Evolutionary conservation across 805 yeast species (phyloP).

Genomic region (Dipodascus albidus): DNA sequence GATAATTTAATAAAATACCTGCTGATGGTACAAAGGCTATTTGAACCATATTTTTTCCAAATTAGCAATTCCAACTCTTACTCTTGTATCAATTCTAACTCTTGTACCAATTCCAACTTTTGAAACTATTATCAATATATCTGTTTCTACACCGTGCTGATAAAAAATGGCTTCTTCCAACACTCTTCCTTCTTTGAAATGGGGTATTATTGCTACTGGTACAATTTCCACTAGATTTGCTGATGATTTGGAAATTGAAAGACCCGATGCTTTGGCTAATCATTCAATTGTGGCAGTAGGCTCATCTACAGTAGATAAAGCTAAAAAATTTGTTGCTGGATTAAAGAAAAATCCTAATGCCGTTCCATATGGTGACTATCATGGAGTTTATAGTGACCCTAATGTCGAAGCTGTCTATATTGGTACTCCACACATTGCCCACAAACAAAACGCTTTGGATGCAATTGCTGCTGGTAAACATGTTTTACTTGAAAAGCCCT

Average conservation of each 20-base stretch:
- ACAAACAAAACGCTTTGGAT: slow-evolving; percentile 33
- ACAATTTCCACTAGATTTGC: slow-evolving; percentile 19
- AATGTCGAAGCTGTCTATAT: slow-evolving; percentile 40
- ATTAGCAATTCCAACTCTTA: no score
- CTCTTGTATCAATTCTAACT: no score
- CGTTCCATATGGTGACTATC: slow-evolving; percentile 25
- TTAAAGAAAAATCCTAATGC: slow-evolving; percentile 2
- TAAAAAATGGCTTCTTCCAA: background rate
- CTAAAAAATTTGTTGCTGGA: slow-evolving; percentile 10
- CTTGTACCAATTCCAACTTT: no score
- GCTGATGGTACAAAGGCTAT: no score
- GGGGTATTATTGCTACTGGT: slow-evolving; percentile 12
- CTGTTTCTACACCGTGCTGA: no score
- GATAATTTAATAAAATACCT: no score
- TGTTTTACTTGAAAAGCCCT: slow-evolving; percentile 45
- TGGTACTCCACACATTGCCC: slow-evolving; percentile 44
- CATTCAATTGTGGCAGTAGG: slow-evolving; percentile 16
- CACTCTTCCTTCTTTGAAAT: background rate
- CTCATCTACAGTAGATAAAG: slow-evolving; percentile 11
- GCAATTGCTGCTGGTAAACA: slow-evolving; percentile 37
- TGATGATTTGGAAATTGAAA: slow-evolving; percentile 16
- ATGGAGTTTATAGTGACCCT: slow-evolving; percentile 32
- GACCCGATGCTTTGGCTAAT: slow-evolving; percentile 7
- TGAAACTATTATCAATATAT: no score
- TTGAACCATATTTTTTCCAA: no score